Conservation (phyloP, 2,329 filamentous ascomycete genomes). For the Pseudogymnoascus verrucosus region DNA sequence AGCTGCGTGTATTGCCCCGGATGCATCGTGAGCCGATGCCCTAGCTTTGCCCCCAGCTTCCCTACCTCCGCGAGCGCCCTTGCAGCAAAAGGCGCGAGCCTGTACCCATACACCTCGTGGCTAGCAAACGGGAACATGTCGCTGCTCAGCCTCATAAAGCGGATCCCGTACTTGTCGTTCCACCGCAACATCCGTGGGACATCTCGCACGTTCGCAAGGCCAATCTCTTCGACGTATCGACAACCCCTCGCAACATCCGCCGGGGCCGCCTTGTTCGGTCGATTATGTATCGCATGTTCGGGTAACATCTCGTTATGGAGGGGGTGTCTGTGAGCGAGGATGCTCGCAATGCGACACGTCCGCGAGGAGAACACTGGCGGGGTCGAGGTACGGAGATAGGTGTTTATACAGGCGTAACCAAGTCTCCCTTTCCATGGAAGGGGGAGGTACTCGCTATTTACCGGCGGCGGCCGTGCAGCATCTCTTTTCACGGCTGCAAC, state of each 20-base stretch:
- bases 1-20: conserved; percentile 90
- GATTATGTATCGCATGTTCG: conserved; percentile 76
- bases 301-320: conserved; percentile 67
- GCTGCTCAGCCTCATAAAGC: conserved; percentile 83
- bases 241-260: conserved; percentile 60
- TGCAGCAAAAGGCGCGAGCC: conserved; percentile 72
- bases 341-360: conserved; percentile 84
- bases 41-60: conserved; percentile 64
- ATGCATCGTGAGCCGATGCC: conserved; percentile 82
- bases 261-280: conserved; percentile 66
- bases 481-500: conserved; percentile 23
- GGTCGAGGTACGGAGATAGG: conserved; percentile 73
- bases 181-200: conserved; percentile 79
- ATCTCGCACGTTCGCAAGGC: conserved; percentile 74
- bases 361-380: conserved; percentile 84
- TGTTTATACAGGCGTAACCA: conserved; percentile 90
- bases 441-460: conserved; percentile 77
- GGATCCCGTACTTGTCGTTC: conserved; percentile 89
- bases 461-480: conserved; percentile 50
- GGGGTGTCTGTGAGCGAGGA: conserved; percentile 80
- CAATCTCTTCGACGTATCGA: conserved; percentile 66
- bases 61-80: conserved; percentile 71
- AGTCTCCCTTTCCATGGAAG: conserved; percentile 84
- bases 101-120: conserved; percentile 80
- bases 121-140: conserved; percentile 98